Evolutionary conservation across 192 early-diverging fungal species (phyloP), one percentile per base, ranked within the genome.

Genomic region (Podila clonocystis): DNA sequence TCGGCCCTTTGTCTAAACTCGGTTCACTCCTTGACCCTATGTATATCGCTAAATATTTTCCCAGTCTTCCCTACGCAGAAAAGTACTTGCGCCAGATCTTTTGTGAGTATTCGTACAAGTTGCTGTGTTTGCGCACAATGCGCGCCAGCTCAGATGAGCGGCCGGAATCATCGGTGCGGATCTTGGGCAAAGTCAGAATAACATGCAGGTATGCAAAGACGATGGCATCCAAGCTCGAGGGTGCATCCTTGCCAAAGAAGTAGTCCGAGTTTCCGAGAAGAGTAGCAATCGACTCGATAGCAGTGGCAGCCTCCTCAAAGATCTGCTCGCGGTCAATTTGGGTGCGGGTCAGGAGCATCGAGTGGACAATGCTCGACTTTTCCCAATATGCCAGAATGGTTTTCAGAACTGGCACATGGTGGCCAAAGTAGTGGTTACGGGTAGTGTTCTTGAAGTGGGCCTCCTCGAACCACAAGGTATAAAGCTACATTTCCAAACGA

Each of bases 61-160:
- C 36, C 52, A 9, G 3, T 65, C 15, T 2, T 15, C 41, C 41
- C 30, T 72, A 67, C 41, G 65, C 65, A 17, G 65, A 59, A 45
- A 80, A 80, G 52, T 65, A 73, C 19, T 57, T 80, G 57, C 68
- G 72, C 77, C 77, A 80, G n/a, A 73, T 80, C 45, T 73, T 80
- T 38, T 80, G 77, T 2, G 77, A 72, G 33, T 80, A 80, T 45
- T 50, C 64, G 58, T 41, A 80, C 61, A 80, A 26, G 20, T 80
- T 80, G 33, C 64, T 61, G 45, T 80, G 70, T 52, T 80, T 80
- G 20, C 67, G 66, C 15, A 80, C 77, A 60, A 80, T 80, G 3
- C 70, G 50, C 12, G 77, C 58, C 50, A 80, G 61, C 63, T 80
- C 77, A 0, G 64, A 59, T 0, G 77, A 80, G 1, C 71, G 77